Conservation (phyloP, 2,329 filamentous ascomycete genomes). For the Beauveria rudraprayagi region DNA sequence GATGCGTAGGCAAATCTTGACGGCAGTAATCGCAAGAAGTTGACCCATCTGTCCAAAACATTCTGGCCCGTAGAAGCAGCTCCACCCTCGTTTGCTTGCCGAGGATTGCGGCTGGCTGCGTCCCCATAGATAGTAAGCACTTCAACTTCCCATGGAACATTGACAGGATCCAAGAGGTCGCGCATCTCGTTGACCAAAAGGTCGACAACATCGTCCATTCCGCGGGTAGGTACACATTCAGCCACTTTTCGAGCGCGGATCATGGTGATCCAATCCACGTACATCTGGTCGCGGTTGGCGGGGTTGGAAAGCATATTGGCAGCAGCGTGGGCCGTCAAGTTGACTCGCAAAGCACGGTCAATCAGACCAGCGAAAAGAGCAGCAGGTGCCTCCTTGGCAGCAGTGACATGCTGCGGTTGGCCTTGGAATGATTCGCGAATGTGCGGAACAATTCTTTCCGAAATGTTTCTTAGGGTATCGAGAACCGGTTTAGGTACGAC, state of each 20-base stretch:
- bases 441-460: conserved; percentile 69
- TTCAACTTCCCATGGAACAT: conserved; percentile 58
- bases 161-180: conserved; percentile 59
- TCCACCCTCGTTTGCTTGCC: conserved; percentile 21
- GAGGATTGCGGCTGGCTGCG: conserved; percentile 39
- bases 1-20: conserved; percentile 65
- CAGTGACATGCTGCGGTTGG: conserved; percentile 75
- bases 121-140: conserved; percentile 54
- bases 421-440: conserved; percentile 79
- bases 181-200: conserved; percentile 60
- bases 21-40: conserved; percentile 62
- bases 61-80: conserved; percentile 43
- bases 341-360: conserved; percentile 81
- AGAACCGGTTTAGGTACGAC: conserved; percentile 83
- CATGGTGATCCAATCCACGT: conserved; percentile 74
- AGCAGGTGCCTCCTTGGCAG: conserved; percentile 81
- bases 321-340: conserved; percentile 86
- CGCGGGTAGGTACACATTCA: conserved; percentile 53
- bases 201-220: conserved; percentile 59
- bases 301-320: conserved; percentile 87
- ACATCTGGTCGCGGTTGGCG: conserved; percentile 91
- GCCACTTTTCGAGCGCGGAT: conserved; percentile 55
- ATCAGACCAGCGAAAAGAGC: conserved; percentile 81
- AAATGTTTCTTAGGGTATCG: conserved; percentile 80
- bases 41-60: conserved; percentile 71